Base-by-base conservation (phyloP, 1,284 basidiomycete genomes). In the Ceratobasidium sp. region DNA sequence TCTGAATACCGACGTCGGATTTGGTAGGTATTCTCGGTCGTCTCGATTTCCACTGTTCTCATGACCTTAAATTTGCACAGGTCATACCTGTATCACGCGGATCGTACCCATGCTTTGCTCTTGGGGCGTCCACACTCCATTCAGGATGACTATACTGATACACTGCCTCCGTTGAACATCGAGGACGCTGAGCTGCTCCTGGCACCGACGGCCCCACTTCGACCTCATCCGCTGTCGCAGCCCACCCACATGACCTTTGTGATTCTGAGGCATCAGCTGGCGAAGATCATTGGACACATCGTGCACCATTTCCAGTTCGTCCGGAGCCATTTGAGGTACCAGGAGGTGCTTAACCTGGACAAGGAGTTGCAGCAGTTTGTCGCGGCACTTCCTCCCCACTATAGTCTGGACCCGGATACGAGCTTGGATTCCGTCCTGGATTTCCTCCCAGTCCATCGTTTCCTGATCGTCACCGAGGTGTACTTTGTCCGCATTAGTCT, bases 261-360 rank as follows among this genome's bases (percentile, higher is more conserved):
- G 77, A 96, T 97, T 79, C 88, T 98, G 48, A 89, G 96, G 48
- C 94, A 97, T 82, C 89, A 90, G 64, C 88, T 98, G 23, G 93
- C 95, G 23, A 87, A 88, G 64, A 94, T 97, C 79, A 97, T 97
- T 79, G 97, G 96, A 35, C 91, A 92, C 59, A 96, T 98, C 82
- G 96, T 96, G 64, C 96, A 97, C 82, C 95, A 97, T 84, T 98
- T 97, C 85, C 97, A 98, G 84, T 94, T 96, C 85, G 92, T 97
- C 27, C 90, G 92, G 76, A 90, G 91, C 70, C 90, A 89, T 69
- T 93, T 92, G 69, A 93, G 95, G 82, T 98, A 98, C 83, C 90
- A 91, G 16, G 96, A 98, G 82, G 95, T 97, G 52, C 85, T 94
- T 57, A 86, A 88, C 1, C 88, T 98, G 66, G 96, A 98, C 82